Evolutionary conservation across 2,329 filamentous ascomycete genomes (phyloP), one percentile per base, ranked within the genome.

Genomic region (Fusarium proliferatum): DNA sequence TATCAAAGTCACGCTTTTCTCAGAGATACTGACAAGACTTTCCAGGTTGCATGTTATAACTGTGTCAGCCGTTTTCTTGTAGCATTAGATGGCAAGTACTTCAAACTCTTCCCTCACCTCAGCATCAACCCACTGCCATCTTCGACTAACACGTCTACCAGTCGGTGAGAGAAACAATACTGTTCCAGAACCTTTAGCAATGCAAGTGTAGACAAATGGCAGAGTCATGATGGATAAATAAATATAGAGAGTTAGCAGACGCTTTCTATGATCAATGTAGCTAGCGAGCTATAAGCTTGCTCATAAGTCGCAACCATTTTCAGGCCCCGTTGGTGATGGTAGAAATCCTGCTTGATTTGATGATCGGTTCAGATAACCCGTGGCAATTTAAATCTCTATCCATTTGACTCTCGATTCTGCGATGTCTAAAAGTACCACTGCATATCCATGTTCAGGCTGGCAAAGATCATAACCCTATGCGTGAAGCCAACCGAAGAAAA

Each of bases 11-110:
- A 3, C 7, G 1, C 6, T 23, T 7, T 15, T 3, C 5, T 12
- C 2, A 4, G 3, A 7, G 28, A 46, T 5, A 12, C 58, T 56
- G 9, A 61, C 5, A 2, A 23, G 9, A 8, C 3, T 2, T 21
- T 28, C 5, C 17, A 61, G 58, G 19, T 61, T 5, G 58, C 58
- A 10, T 61, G 48, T 12, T 61, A 61, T 19, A 56, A 61, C 8
- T 61, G 57, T 13, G 58, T 61, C 5, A 61, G 58, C 30, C 58
- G 58, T n/a, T 61, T 56, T 43, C 58, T 61, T 17, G 58, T 61
- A n/a, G 48, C 58, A n/a, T 13, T 61, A 28, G 48, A 61, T 17
- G 58, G 58, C 28, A 56, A 6, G 58, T 42, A 8, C n/a, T n/a
- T 21, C 4, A 10, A 15, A 6, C 7, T 3, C 2, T 16, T 11